These are phyloP conservation scores for Parastagonospora avenae DNA, from an alignment of 2,329 filamentous ascomycete species.

Conservation along the genomic window DNA sequence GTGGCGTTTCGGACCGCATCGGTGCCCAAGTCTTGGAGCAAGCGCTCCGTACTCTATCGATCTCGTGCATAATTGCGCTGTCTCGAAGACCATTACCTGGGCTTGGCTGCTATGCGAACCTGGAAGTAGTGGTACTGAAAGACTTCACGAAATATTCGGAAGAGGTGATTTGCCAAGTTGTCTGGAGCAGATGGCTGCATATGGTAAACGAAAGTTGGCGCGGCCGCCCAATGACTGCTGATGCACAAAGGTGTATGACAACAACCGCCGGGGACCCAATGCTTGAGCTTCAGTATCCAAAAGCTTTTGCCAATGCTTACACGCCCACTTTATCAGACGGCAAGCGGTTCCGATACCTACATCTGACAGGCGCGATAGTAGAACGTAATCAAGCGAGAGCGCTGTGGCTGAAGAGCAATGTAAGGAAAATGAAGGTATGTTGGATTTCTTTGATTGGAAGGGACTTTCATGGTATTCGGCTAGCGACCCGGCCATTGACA, in stretches of 20 bases:
- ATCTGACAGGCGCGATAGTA: constrained; percentile 14
- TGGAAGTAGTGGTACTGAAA: constrained; percentile 19
- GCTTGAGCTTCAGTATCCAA: constrained; percentile 18
- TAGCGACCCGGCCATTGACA: background rate
- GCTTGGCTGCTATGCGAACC: constrained; percentile 7
- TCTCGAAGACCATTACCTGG: constrained; percentile 17
- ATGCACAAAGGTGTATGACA: constrained; percentile 21
- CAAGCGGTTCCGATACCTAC: constrained; percentile 20
- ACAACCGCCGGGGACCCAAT: constrained; percentile 16
- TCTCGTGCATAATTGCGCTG: constrained; percentile 17
- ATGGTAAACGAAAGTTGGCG: constrained; percentile 9
- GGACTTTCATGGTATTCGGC: background rate
- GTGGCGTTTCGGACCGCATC: constrained; percentile 18
- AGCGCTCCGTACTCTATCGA: constrained; percentile 10
- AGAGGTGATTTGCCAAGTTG: constrained; percentile 17
- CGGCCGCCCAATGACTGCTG: constrained; percentile 3
- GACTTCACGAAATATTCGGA: constrained; percentile 17
- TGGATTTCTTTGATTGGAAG: background rate
- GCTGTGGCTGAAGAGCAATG: constrained; percentile 12
- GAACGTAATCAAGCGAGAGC: constrained; percentile 17
- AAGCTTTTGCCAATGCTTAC: constrained; percentile 18
- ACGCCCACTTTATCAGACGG: constrained; percentile 5
- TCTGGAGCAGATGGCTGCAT: constrained; percentile 18
- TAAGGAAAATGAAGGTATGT: constrained; percentile 18
- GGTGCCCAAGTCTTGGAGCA: constrained; percentile 15